These are phyloP conservation scores for Rhizophagus sp. DNA, from an alignment of 192 early-diverging fungal genomes.

Conservation along the genomic window DNA sequence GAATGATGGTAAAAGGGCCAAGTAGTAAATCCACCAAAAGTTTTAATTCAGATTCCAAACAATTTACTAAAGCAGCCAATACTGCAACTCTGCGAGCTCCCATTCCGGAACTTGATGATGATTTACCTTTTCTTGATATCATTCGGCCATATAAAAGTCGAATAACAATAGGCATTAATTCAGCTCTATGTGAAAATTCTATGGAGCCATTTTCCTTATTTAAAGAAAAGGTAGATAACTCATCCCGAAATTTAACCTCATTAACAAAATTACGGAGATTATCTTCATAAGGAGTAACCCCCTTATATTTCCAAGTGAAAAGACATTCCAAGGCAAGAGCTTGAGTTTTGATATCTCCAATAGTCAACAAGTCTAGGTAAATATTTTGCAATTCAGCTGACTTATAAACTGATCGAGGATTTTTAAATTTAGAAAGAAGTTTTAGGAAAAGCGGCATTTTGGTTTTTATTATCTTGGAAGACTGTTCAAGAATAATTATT, in stretches of 20 bases:
- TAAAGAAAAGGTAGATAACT: conserved; percentile 75
- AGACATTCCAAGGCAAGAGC: conserved; percentile 79
- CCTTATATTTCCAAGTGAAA: conserved; percentile 75
- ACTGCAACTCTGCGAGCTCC: conserved; percentile 78
- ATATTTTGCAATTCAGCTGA: conserved; percentile 55
- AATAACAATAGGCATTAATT: conserved; percentile 73
- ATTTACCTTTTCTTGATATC: conserved; percentile 75
- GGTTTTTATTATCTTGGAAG: conserved; percentile 23
- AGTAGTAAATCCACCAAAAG: conserved; percentile 82
- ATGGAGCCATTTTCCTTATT: conserved; percentile 60
- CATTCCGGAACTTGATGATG: conserved; percentile 68
- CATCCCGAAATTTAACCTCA: conserved; percentile 91
- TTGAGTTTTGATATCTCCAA: conserved; percentile 82
- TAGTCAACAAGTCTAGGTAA: conserved; percentile 74
- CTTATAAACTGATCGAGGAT: conserved; percentile 58
- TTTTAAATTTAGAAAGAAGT: conserved; percentile 68
- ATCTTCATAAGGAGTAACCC: conserved; percentile 72
- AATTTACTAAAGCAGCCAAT: conserved; percentile 75
- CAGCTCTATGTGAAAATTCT: conserved; percentile 65
- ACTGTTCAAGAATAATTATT: conserved; percentile 24
- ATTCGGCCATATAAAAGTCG: conserved; percentile 92
- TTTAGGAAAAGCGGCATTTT: conserved; percentile 54
- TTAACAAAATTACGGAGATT: conserved; percentile 75
- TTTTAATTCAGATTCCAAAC: conserved; percentile 63
- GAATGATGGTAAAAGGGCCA: conserved; percentile 66